phyloP scores from a whole-genome alignment of 2,329 filamentous ascomycete genomes.

The Dothistroma pini region DNA sequence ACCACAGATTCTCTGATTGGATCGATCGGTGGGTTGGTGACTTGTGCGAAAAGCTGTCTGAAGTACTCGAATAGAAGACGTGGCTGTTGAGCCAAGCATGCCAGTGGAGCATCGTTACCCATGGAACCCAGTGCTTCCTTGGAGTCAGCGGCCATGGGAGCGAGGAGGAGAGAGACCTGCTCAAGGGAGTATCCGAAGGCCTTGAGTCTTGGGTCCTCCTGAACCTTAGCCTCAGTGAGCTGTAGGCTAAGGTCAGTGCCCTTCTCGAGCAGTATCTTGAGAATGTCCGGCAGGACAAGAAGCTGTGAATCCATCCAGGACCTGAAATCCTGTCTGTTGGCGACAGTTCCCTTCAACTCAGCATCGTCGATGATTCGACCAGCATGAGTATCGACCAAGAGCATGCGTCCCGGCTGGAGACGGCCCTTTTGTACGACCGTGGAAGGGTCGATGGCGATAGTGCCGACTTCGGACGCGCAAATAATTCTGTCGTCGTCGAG shows the following conservation, averaged over 20 bases:
- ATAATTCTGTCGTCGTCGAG: conserved; percentile 96
- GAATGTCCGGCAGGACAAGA: conserved; percentile 72
- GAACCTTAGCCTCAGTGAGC: conserved; percentile 66
- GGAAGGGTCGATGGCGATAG: conserved; percentile 87
- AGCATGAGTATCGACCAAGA: conserved; percentile 85
- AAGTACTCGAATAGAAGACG: conserved; percentile 94
- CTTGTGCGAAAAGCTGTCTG: conserved; percentile 94
- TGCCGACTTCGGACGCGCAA: conserved; percentile 93
- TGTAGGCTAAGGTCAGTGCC: conserved; percentile 62
- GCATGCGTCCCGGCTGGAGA: conserved; percentile 90
- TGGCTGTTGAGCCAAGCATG: conserved; percentile 84
- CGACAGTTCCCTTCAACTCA: conserved; percentile 84
- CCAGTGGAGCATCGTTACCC: conserved; percentile 93
- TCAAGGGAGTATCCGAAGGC: conserved; percentile 94
- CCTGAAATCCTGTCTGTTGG: conserved; percentile 83
- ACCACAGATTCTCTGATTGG: conserved; percentile 96
- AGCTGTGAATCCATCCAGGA: conserved; percentile 84
- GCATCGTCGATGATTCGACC: conserved; percentile 92
- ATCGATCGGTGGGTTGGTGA: conserved; percentile 96
- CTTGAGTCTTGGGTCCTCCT: conserved; percentile 78
- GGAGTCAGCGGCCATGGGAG: conserved; percentile 93
- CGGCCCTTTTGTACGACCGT: conserved; percentile 88
- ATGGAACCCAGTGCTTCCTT: conserved; percentile 97
- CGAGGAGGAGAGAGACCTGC: conserved; percentile 86
- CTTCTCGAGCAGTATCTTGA: conserved; percentile 58